Base-by-base conservation (phyloP, 305 asterid species). In the Fraxinus nigra region DNA sequence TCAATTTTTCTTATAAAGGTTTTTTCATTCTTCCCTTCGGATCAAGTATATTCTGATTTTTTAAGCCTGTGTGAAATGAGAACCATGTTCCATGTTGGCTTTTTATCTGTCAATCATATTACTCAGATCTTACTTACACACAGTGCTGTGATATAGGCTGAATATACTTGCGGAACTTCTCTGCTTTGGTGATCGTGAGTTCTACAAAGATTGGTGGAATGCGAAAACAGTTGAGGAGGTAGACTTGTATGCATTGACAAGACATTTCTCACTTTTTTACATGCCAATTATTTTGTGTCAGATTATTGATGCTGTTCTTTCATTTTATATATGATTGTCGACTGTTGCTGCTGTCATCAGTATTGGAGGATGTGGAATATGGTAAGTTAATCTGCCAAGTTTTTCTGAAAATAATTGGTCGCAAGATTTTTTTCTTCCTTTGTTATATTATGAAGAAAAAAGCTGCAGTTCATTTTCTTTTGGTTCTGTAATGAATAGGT, bases 361-460 rank as follows among this genome's bases (percentile, higher is more conserved):
- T 97, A 97, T 82, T 97, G 99, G 99, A 93, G 99, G 89, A 92
- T 93, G 97, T 97, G 98, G 99, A 94, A 97, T 86, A 93, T 97
- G 98, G 99, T 97, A 90, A 83, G 98, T 83, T 82, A 65, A 32
- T 79, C 76, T 84, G 4, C 75, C 38, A 26, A 78, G 83, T 35
- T 70, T n/a, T 78, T 80, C 73, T 48, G 34, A 26, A 67, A 26
- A 28, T 26, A 28, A 67, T 65, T 67, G 35, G 22, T 67, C n/a
- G 35, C 37, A 28, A 67, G 20, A 28, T 67, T 11, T 67, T 9
- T 9, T 13, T 30, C 18, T 28, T 11, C 16, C 35, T 26, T 26
- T 26, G 34, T 67, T 30, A 67, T 30, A 26, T 67, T 67, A 59
- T 59, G 32, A 59, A 7, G 67, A 59, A 13, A 67, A 26, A 67